phyloP scores from a whole-genome alignment of 768 basidiomycete species.

The Daedalea quercina region DNA sequence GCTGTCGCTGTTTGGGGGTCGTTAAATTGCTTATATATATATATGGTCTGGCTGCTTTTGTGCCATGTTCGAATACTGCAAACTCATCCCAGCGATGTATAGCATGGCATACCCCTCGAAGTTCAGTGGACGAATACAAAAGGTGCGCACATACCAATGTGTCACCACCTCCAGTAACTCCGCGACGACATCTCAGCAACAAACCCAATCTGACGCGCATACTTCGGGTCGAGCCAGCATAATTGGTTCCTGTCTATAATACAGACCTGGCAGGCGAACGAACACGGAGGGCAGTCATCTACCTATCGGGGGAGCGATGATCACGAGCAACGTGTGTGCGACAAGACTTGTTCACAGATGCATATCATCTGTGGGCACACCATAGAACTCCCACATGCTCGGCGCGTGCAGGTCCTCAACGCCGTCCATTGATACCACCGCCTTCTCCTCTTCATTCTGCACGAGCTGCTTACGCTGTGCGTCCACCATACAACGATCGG shows the following conservation, averaged over 20 bases:
- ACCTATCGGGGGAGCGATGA: background rate
- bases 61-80: too few species aligned
- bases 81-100: too few species aligned
- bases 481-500: background rate
- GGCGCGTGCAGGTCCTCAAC: constrained; percentile 42
- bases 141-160: too few species aligned
- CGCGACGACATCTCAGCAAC: background rate
- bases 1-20: too few species aligned
- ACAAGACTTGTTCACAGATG: background rate
- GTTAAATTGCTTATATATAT: too few species aligned
- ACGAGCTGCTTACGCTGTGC: background rate
- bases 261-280: background rate
- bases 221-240: background rate
- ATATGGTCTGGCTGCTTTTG: too few species aligned
- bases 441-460: background rate
- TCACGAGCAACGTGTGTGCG: background rate
- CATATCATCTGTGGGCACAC: constrained; percentile 33
- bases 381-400: constrained; percentile 40
- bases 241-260: background rate
- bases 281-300: background rate
- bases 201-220: background rate
- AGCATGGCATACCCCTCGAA: too few species aligned
- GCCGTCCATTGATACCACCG: constrained; percentile 37
- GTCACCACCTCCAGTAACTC: too few species aligned
- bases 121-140: too few species aligned